Percentiles rank a stretch among this genome's conserved stretches.
phyloP scores from a whole-genome alignment of 495 filamentous ascomycete genomes.

The Podospora bellae-mahoneyi region DNA sequence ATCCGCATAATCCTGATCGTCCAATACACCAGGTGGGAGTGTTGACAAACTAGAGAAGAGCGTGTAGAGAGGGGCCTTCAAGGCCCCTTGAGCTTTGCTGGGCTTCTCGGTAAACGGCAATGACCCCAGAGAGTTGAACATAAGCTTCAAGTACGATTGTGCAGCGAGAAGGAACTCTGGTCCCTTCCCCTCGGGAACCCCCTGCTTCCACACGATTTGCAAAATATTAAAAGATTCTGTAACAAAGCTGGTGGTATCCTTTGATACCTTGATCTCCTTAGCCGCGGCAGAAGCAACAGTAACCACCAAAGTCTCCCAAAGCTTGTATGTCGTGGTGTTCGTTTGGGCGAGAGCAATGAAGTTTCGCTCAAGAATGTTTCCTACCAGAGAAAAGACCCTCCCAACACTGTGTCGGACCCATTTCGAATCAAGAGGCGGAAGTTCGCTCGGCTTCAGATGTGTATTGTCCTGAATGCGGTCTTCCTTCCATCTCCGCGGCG shows the following conservation, averaged over 20 bases:
- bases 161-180: conserved; percentile 60
- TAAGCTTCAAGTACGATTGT: conserved; percentile 55
- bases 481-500: conserved; percentile 67
- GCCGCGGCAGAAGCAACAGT: conserved; percentile 72
- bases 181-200: conserved; percentile 15
- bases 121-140: conserved; percentile 63
- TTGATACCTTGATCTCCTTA: conserved; percentile 86
- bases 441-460: conserved; percentile 61
- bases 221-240: conserved; percentile 65
- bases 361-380: conserved; percentile 56
- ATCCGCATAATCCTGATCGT: conserved; percentile 42
- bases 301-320: conserved; percentile 68
- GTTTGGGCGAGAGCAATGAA: conserved; percentile 49
- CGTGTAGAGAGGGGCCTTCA: conserved; percentile 46
- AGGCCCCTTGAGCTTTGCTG: conserved; percentile 36
- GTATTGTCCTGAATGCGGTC: conserved; percentile 59
- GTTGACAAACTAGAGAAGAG: conserved; percentile 49
- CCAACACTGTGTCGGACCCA: conserved; percentile 76
- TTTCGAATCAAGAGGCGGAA: conserved; percentile 75
- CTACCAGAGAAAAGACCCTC: conserved; percentile 60
- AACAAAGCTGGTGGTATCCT: conserved; percentile 75
- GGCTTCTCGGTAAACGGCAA: conserved; percentile 76
- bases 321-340: conserved; percentile 46
- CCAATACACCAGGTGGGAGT: conserved; percentile 40
- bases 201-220: conserved; percentile 61